Percentiles rank a stretch among this genome's conserved stretches.
These are phyloP conservation scores for Stentor coeruleus DNA, from an alignment of 73 alveolate genomes.

Conservation along the genomic window DNA sequence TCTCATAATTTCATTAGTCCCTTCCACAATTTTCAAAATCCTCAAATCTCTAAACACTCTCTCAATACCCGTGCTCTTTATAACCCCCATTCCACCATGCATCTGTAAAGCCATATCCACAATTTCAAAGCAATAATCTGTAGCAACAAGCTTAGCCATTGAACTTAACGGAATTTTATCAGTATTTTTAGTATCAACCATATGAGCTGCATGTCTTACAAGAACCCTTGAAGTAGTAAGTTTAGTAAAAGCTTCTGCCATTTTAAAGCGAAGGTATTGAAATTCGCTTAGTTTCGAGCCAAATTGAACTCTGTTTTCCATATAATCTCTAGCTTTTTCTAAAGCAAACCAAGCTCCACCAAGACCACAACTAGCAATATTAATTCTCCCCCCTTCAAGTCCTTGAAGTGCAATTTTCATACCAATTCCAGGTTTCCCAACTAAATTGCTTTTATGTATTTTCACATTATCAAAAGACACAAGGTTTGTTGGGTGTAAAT, in stretches of 20 bases:
- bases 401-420: constrained; percentile 85
- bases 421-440: constrained; percentile 73
- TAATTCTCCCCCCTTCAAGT: constrained; percentile 87
- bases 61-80: constrained; percentile 72
- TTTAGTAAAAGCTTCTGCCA: constrained; percentile 70
- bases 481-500: constrained; percentile 64
- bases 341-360: constrained; percentile 80
- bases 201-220: constrained; percentile 80
- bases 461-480: constrained; percentile 72
- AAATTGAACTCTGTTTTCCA: constrained; percentile 65
- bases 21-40: constrained; percentile 80
- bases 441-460: constrained; percentile 65
- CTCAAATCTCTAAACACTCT: constrained; percentile 79
- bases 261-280: constrained; percentile 62
- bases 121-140: constrained; percentile 74
- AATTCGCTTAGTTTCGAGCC: constrained; percentile 56
- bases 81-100: constrained; percentile 89
- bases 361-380: constrained; percentile 70
- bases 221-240: constrained; percentile 77
- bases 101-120: constrained; percentile 70
- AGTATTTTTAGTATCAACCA: constrained; percentile 49
- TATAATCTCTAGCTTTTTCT: constrained; percentile 59
- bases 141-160: constrained; percentile 82
- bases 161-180: constrained; percentile 64
- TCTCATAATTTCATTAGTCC: constrained; percentile 85